phyloP scores from a whole-genome alignment of 345 rosid species.

The Salix arbutifolia region DNA sequence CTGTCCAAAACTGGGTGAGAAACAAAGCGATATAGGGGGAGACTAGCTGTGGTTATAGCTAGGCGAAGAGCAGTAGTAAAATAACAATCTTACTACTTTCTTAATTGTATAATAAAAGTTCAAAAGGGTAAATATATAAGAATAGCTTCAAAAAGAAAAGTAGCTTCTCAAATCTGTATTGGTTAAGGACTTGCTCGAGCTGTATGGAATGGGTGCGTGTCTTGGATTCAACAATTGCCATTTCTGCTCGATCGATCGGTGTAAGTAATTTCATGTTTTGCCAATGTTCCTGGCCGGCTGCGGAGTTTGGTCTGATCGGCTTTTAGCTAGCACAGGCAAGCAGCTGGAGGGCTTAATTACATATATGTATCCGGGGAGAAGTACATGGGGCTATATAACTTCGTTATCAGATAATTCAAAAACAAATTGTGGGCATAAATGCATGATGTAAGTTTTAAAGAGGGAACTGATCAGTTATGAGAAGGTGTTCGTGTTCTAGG shows the following conservation, averaged over 20 bases:
- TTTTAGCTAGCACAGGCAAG: background rate
- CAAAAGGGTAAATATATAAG: background rate
- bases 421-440: background rate
- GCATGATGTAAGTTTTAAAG: background rate
- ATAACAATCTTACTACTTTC: background rate
- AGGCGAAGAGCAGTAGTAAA: background rate
- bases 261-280: background rate
- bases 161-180: background rate
- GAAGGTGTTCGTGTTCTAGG: conserved; percentile 52
- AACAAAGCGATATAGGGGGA: background rate
- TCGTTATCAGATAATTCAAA: too few species aligned
- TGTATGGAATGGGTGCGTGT: background rate
- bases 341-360: background rate
- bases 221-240: background rate
- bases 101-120: too few species aligned
- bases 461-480: conserved; percentile 28
- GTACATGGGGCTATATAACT: background rate
- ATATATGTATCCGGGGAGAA: background rate
- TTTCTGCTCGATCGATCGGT: background rate
- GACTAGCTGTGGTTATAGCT: background rate
- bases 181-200: background rate
- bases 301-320: background rate
- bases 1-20: background rate
- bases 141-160: background rate
- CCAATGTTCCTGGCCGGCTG: background rate